Conservation (phyloP, 176 grass and related monocot genomes). For the Cenchrus americanus region DNA sequence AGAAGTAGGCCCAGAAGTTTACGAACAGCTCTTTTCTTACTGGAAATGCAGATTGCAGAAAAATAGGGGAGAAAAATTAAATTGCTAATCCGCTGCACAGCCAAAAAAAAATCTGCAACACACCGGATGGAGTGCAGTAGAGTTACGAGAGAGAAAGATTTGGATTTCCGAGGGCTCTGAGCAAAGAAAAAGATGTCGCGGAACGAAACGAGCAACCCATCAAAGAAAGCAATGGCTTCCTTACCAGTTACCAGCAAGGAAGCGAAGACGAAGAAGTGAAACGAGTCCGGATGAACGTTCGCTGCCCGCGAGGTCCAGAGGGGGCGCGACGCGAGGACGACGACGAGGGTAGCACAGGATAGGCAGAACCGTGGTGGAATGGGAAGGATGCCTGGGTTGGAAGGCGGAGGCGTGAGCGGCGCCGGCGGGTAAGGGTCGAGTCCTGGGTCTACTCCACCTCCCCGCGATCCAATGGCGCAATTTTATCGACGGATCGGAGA, state of each 20-base stretch:
- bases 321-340: background rate
- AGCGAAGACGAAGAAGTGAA: background rate
- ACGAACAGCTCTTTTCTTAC: background rate
- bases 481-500: background rate
- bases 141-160: background rate
- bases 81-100: background rate
- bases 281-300: background rate
- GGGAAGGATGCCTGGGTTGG: background rate
- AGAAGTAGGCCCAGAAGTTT: conserved; percentile 10
- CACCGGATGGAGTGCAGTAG: background rate
- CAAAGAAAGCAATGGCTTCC: background rate
- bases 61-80: background rate
- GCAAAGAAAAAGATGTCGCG: background rate
- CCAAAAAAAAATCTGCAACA: background rate
- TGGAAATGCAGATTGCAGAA: background rate
- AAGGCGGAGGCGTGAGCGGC: background rate
- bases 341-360: background rate
- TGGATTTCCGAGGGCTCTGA: background rate
- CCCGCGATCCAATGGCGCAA: conserved; percentile 10
- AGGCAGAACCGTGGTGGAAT: background rate
- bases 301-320: background rate
- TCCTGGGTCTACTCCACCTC: background rate
- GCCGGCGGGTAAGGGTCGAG: background rate
- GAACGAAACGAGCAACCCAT: background rate
- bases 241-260: conserved; percentile 12